Evolutionary conservation across 2,329 filamentous ascomycete species (phyloP), one percentile per base, ranked within the genome.

Genomic region (Chrysoporthe austroafricana): DNA sequence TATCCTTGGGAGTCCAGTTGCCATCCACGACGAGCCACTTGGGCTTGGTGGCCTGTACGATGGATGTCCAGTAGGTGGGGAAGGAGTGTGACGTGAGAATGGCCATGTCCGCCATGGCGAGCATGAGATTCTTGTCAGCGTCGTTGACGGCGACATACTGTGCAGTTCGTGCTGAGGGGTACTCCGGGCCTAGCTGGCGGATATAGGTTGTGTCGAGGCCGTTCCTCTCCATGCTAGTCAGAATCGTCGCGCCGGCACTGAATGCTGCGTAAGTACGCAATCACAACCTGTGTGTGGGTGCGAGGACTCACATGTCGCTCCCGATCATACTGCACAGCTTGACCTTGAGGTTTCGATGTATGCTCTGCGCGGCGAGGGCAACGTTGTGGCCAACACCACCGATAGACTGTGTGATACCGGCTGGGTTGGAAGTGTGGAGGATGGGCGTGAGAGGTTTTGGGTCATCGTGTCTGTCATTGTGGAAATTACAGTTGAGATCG

Each of bases 91-190:
- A 75, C n/a, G 88, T 85, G 60, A 97, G 87, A 73, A 97, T 95
- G 66, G 84, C 87, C 94, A 98, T 97, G 76, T 98, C 96, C 4
- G 95, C 94, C 93, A 97, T 97, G 58, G 94, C 95, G 70, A 97
- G 79, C n/a, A 94, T 85, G 2, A 99, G 86, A 71, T 94, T 91
- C 77, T 94, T 96, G 69, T 90, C 88, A 0, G 83, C 83, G 75
- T 96, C 92, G 76, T 98, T 99, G 71, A 98, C 83, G 18, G 95
- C 91, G 3, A 98, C 87, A 76, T 98, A 98, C 77, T 97, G 94
- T 0, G 94, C 93, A 1, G 95, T 98, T 66, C 91, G 86, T 43
- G 85, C 83, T 2, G 82, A 82, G 32, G 77, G 80, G 69, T 81
- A 81, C 56, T 83, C 78, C 18, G 79, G 79, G 16, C 80, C 78